Percentiles rank a stretch among this genome's conserved stretches.
These are phyloP conservation scores for Pilaira anomala DNA, from an alignment of 192 early-diverging fungal genomes.

Conservation along the genomic window DNA sequence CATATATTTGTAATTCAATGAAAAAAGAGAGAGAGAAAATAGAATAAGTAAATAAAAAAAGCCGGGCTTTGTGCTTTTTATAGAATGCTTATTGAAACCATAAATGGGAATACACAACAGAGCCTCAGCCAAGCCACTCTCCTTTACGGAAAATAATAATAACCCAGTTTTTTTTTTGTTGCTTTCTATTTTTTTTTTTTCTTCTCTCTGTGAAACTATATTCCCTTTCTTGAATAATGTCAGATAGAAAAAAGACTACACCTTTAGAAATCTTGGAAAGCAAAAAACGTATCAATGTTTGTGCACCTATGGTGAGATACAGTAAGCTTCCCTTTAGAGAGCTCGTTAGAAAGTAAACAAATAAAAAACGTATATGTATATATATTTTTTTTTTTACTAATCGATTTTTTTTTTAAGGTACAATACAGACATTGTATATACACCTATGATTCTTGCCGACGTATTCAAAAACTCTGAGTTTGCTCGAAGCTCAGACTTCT, in stretches of 20 bases:
- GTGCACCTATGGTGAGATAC: slow-evolving; percentile 97
- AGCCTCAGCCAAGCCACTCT: not conserved
- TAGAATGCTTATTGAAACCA: not conserved
- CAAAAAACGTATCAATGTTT: slow-evolving; percentile 71
- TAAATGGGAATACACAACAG: not conserved
- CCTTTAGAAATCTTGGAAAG: slow-evolving; percentile 51
- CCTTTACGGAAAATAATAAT: not conserved
- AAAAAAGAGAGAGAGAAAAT: no score
- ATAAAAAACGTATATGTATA: not conserved
- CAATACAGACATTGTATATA: slow-evolving; percentile 84
- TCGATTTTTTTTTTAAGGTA: slow-evolving; percentile 49
- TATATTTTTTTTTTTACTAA: slow-evolving; percentile 15
- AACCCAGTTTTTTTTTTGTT: not conserved
- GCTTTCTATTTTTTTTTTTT: not conserved
- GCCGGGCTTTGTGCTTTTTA: not conserved
- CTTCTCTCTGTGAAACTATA: not conserved
- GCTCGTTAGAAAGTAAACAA: slow-evolving; percentile 67
- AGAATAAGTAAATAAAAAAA: no score
- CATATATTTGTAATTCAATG: no score
- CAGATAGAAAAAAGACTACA: slow-evolving; percentile 7
- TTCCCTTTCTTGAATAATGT: not conserved
- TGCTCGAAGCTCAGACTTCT: slow-evolving; percentile 79
- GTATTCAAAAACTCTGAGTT: slow-evolving; percentile 85
- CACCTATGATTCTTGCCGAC: slow-evolving; percentile 95
- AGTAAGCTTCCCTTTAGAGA: slow-evolving; percentile 92